phyloP scores from a whole-genome alignment of 1,139 yeast species.

The Yamadazyma songkhlaensis region DNA sequence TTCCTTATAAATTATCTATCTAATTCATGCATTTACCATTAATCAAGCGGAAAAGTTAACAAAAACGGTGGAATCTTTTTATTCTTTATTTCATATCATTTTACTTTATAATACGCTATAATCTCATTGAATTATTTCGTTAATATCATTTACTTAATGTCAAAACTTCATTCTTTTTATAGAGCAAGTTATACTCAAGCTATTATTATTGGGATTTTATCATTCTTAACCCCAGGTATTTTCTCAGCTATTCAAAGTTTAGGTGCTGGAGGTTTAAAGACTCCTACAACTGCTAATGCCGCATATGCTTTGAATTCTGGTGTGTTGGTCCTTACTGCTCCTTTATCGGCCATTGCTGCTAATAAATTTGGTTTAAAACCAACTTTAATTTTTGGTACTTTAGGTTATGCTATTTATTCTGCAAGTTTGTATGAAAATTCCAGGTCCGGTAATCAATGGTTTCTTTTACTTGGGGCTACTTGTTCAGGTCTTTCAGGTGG shows the following conservation, averaged over 20 bases:
- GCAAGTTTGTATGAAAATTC: slow-evolving; percentile 22
- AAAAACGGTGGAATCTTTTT: too few relatives aligned
- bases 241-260: not conserved
- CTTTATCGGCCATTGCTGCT: slow-evolving; percentile 14
- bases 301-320: slow-evolving; percentile 14
- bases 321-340: slow-evolving; percentile 15
- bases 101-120: too few relatives aligned
- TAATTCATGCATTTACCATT: too few relatives aligned
- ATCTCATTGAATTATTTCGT: too few relatives aligned
- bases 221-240: not conserved
- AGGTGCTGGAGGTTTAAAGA: not conserved
- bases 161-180: not conserved
- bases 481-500: slow-evolving; percentile 19
- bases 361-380: slow-evolving; percentile 15
- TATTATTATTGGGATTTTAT: not conserved
- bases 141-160: not conserved
- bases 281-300: slow-evolving; percentile 3
- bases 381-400: slow-evolving; percentile 14
- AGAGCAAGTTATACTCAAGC: slow-evolving; percentile 1
- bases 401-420: slow-evolving; percentile 21
- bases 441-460: slow-evolving; percentile 18
- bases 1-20: too few relatives aligned
- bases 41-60: too few relatives aligned
- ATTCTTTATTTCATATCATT: too few relatives aligned
- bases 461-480: slow-evolving; percentile 19